Evolutionary conservation across 2,329 filamentous ascomycete genomes (phyloP).

Genomic region (Acarospora socialis): DNA sequence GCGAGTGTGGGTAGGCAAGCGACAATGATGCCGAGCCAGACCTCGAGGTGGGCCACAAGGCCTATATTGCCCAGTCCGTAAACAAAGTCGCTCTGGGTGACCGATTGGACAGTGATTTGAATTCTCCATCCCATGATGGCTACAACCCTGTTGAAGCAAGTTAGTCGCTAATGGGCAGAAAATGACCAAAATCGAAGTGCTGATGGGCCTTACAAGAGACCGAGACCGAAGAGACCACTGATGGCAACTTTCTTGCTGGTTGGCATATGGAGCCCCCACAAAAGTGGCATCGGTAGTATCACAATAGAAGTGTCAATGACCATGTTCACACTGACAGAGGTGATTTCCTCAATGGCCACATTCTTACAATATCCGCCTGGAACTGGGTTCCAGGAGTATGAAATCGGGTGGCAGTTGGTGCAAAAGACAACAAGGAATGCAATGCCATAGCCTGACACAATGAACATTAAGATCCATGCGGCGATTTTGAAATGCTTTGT

Average conservation of each 20-base stretch:
- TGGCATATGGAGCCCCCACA: constrained; percentile 18
- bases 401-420: background rate
- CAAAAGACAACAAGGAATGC: background rate
- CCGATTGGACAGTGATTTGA: background rate
- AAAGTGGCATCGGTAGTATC: constrained; percentile 18
- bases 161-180: too few relatives aligned
- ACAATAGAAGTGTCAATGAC: constrained; percentile 19
- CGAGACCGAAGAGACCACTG: constrained; percentile 16
- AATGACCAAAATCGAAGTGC: too few relatives aligned
- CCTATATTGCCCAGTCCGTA: constrained; percentile 22
- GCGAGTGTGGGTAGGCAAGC: constrained; percentile 40
- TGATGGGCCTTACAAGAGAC: constrained; percentile 14
- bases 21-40: constrained; percentile 35
- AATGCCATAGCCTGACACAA: background rate
- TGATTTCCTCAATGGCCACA: too few relatives aligned
- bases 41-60: constrained; percentile 25
- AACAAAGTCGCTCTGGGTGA: background rate
- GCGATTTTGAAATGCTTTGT: background rate
- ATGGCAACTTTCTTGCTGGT: constrained; percentile 16
- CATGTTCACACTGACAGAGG: too few relatives aligned
- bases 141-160: constrained; percentile 19
- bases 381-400: background rate
- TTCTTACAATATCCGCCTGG: too few relatives aligned
- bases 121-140: constrained; percentile 1
- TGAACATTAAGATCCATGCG: background rate